Conservation (phyloP, 768 basidiomycete species). For the Dioszegia hungarica region DNA sequence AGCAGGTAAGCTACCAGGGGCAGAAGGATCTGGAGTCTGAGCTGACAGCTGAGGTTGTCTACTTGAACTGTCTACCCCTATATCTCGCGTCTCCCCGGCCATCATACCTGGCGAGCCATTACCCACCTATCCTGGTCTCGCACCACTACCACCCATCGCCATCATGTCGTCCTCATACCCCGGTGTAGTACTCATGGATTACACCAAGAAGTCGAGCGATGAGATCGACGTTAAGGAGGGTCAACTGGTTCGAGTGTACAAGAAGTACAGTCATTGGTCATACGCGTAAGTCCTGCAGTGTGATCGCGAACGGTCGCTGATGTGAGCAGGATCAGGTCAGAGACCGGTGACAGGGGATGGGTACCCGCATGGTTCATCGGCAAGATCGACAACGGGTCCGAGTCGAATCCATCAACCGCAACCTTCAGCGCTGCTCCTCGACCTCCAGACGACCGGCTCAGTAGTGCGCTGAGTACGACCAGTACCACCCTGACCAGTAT, state of each 20-base stretch:
- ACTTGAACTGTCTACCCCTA: constrained; percentile 85
- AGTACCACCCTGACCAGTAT: background rate
- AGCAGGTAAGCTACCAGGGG: constrained; percentile 71
- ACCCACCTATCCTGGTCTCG: constrained; percentile 30
- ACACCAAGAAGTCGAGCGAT: constrained; percentile 86
- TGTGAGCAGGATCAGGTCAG: constrained; percentile 76
- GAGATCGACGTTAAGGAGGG: constrained; percentile 86
- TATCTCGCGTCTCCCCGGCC: constrained; percentile 66
- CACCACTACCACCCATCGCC: constrained; percentile 76
- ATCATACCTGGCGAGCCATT: constrained; percentile 9
- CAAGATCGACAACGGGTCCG: constrained; percentile 55
- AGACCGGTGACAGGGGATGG: constrained; percentile 91
- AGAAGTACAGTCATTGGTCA: constrained; percentile 93
- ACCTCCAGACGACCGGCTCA: background rate
- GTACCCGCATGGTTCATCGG: constrained; percentile 98
- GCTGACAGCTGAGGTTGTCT: constrained; percentile 63
- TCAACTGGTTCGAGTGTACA: constrained; percentile 84
- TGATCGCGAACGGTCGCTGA: background rate
- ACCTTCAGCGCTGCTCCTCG: background rate
- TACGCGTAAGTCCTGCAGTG: constrained; percentile 20
- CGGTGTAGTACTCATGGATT: constrained; percentile 93
- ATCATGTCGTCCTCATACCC: constrained; percentile 98
- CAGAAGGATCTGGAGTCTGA: too few species aligned
- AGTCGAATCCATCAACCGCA: constrained; percentile 5
- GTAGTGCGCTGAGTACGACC: background rate